These are phyloP conservation scores for Chlamydomonas eustigma DNA, from an alignment of 139 green algal genomes.

Conservation along the genomic window DNA sequence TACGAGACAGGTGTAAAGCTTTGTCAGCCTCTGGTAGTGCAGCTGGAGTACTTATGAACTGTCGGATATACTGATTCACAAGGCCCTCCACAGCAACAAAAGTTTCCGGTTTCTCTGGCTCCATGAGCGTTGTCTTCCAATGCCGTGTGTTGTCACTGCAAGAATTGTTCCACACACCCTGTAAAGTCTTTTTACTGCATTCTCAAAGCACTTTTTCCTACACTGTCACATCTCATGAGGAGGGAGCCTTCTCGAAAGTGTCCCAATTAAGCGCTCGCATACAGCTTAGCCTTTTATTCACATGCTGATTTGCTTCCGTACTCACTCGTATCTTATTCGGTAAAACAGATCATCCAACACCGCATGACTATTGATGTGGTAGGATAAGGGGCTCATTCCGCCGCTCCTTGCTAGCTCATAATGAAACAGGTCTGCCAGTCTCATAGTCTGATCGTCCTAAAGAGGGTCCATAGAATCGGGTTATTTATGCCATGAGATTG, in stretches of 20 bases:
- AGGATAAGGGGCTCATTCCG: conserved; percentile 43
- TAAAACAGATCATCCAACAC: conserved; percentile 72
- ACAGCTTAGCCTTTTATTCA: too few species aligned
- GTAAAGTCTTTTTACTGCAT: too few species aligned
- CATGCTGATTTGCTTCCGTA: too few species aligned
- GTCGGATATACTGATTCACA: conserved; percentile 75
- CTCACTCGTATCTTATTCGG: conserved; percentile 48
- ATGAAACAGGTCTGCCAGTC: conserved; percentile 67
- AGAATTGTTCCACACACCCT: too few species aligned
- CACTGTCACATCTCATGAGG: too few species aligned
- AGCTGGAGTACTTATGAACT: not conserved
- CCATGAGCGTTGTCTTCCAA: conserved; percentile 56
- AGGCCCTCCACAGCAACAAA: conserved; percentile 35
- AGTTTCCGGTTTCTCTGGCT: conserved; percentile 54
- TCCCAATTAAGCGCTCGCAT: too few species aligned
- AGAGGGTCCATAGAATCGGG: not conserved
- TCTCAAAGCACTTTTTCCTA: too few species aligned
- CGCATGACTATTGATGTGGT: conserved; percentile 54
- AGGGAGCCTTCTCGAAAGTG: too few species aligned
- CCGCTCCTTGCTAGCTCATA: conserved; percentile 66
- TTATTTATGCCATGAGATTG: not conserved
- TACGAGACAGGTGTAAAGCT: not conserved
- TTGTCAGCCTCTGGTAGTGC: not conserved
- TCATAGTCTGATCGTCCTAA: conserved; percentile 25
- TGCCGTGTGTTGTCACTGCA: not conserved